phyloP scores from a whole-genome alignment of 2,329 filamentous ascomycete genomes.

The Aspergillus ochraceus region DNA sequence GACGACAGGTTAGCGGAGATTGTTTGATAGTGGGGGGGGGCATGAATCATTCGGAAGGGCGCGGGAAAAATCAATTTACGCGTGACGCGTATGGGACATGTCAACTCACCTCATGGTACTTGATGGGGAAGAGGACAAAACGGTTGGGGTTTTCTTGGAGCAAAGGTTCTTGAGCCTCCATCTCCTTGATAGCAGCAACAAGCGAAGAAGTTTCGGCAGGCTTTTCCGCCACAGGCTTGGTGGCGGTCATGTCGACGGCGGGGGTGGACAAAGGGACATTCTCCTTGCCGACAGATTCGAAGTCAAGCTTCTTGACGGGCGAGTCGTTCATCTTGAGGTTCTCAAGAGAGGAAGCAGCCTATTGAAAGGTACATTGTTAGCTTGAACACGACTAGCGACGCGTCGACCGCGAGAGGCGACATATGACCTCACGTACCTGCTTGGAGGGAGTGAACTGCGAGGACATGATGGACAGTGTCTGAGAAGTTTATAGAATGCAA shows the following conservation, averaged over 20 bases:
- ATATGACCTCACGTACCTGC: slow-evolving; percentile 58
- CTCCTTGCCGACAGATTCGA: slow-evolving; percentile 75
- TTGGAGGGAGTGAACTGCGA: slow-evolving; percentile 73
- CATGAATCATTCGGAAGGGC: slow-evolving; percentile 2
- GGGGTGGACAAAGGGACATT: slow-evolving; percentile 61
- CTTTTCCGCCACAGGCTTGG: slow-evolving; percentile 55
- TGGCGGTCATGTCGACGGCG: slow-evolving; percentile 54
- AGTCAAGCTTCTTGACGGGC: slow-evolving; percentile 85
- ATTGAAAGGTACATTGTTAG: slow-evolving; percentile 39
- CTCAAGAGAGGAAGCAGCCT: slow-evolving; percentile 87
- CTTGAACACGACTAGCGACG: slow-evolving; percentile 31
- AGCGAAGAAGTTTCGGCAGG: slow-evolving; percentile 40
- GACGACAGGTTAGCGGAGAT: slow-evolving; percentile 37
- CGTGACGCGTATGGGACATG: slow-evolving; percentile 59
- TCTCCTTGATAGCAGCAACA: slow-evolving; percentile 59
- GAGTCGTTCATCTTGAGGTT: slow-evolving; percentile 86
- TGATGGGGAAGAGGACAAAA: slow-evolving; percentile 98
- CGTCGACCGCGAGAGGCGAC: slow-evolving; percentile 32
- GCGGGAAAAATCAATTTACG: slow-evolving; percentile 60
- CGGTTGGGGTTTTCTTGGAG: slow-evolving; percentile 93
- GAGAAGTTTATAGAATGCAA: slow-evolving; percentile 28
- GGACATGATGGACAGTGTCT: slow-evolving; percentile 60
- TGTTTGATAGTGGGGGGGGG: background rate
- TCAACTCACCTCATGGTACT: slow-evolving; percentile 91
- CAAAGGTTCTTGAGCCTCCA: slow-evolving; percentile 83